A percentile compares a stretch with the other conserved stretches of the same genome.
phyloP scores from a whole-genome alignment of 306 rosid species.

The Vigna reflexopilosa region DNA sequence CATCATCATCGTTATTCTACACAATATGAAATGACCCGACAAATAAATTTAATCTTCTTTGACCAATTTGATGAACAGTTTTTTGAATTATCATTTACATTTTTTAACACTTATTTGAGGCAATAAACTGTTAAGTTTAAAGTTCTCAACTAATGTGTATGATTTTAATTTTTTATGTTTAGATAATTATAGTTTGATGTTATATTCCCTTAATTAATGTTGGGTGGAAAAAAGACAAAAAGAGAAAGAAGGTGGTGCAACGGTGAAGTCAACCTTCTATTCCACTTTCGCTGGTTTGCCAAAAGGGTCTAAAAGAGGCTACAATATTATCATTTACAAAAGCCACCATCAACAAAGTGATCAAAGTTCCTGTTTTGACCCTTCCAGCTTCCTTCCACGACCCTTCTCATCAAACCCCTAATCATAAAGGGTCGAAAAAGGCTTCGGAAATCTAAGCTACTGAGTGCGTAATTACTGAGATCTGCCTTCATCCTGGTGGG shows the following conservation, averaged over 20 bases:
- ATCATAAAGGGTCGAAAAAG: conserved; percentile 38
- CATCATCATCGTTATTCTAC: background rate
- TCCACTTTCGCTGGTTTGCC: conserved; percentile 27
- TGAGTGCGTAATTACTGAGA: conserved; percentile 46
- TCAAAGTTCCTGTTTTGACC: conserved; percentile 33
- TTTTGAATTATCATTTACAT: background rate
- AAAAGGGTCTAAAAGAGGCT: conserved; percentile 54
- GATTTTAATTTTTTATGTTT: background rate
- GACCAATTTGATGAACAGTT: background rate
- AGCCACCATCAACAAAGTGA: conserved; percentile 34
- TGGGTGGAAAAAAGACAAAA: conserved; percentile 38
- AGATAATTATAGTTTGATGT: background rate
- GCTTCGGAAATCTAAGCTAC: conserved; percentile 34
- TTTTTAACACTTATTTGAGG: background rate
- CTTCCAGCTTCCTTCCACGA: conserved; percentile 23
- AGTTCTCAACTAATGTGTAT: background rate
- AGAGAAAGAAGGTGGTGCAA: background rate
- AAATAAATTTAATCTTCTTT: background rate
- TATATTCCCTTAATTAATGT: background rate
- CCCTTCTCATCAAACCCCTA: conserved; percentile 46
- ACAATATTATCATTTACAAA: conserved; percentile 19
- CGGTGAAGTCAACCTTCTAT: conserved; percentile 49
- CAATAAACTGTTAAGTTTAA: background rate
- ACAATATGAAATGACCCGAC: background rate
- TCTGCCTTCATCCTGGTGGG: conserved; percentile 45